Percentiles rank a stretch among this genome's conserved stretches.
Conservation (phyloP, 78 protist species). For the Speleostelium caveatum region DNA sequence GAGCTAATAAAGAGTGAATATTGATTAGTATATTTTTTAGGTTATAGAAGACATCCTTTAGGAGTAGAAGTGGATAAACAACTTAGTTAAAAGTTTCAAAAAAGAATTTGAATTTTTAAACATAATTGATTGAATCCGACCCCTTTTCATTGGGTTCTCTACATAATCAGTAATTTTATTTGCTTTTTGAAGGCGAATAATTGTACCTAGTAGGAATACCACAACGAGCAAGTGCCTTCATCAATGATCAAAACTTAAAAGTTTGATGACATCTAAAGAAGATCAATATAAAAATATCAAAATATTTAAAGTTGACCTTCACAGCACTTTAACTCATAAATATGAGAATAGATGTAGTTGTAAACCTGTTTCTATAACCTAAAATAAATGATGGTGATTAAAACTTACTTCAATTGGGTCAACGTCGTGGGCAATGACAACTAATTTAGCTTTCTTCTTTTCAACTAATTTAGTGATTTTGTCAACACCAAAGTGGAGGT, state of each 20-base stretch:
- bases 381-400: neutral
- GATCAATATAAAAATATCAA: neutral
- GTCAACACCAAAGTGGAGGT: constrained; percentile 96
- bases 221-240: constrained; percentile 5
- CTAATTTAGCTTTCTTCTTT: constrained; percentile 98
- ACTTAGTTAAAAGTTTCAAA: neutral
- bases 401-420: constrained; percentile 97
- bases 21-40: no score
- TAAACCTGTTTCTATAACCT: neutral
- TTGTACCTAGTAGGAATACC: neutral
- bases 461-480: constrained; percentile 96
- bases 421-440: constrained; percentile 99
- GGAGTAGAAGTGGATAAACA: neutral
- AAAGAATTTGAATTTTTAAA: neutral
- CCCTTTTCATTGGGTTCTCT: neutral
- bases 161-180: constrained; percentile 21
- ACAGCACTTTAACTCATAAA: neutral
- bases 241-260: no score
- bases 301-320: no score
- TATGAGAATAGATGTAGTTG: neutral
- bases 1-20: constrained; percentile 61
- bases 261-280: no score
- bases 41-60: no score
- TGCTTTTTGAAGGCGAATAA: no score
- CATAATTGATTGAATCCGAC: constrained; percentile 14